A percentile compares a stretch with the other conserved stretches of the same genome.
Evolutionary conservation across 2,329 filamentous ascomycete species (phyloP).

Genomic region (Colletotrichum liriopes): DNA sequence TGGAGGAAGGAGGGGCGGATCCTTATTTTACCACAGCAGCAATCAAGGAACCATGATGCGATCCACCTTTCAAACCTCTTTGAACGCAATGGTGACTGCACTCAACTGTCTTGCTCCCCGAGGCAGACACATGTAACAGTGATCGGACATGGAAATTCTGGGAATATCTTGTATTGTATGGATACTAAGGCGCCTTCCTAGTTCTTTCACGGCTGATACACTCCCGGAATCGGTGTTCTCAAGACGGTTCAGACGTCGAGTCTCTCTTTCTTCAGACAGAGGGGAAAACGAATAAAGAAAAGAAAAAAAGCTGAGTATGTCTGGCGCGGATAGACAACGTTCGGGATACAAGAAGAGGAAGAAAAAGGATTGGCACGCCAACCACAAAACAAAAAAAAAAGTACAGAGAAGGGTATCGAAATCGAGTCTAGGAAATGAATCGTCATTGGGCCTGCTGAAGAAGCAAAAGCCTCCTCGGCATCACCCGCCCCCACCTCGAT

Average conservation of each 20-base stretch:
- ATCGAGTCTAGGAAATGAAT: conserved; percentile 48
- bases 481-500: not conserved
- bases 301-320: conserved; percentile 1
- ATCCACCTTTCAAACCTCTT: not conserved
- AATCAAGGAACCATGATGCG: not conserved
- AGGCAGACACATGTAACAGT: not conserved
- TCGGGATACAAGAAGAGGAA: conserved; percentile 32
- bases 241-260: not conserved
- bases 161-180: not conserved
- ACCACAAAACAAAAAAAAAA: conserved; percentile 7
- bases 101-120: not conserved
- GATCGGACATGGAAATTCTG: not conserved
- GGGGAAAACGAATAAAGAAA: conserved; percentile 4
- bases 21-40: not conserved
- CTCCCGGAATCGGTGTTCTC: conserved; percentile 9
- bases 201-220: not conserved
- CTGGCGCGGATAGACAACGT: not conserved
- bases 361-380: not conserved
- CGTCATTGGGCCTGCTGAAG: conserved; percentile 24
- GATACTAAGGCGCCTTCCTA: not conserved
- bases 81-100: not conserved
- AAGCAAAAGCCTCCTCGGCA: conserved; percentile 2
- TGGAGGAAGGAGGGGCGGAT: no score
- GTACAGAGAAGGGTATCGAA: conserved; percentile 49
- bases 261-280: conserved; percentile 6